Evolutionary conservation across 1,284 basidiomycete species (phyloP), one percentile per base, ranked within the genome.

Genomic region (Ustilago loliicola): DNA sequence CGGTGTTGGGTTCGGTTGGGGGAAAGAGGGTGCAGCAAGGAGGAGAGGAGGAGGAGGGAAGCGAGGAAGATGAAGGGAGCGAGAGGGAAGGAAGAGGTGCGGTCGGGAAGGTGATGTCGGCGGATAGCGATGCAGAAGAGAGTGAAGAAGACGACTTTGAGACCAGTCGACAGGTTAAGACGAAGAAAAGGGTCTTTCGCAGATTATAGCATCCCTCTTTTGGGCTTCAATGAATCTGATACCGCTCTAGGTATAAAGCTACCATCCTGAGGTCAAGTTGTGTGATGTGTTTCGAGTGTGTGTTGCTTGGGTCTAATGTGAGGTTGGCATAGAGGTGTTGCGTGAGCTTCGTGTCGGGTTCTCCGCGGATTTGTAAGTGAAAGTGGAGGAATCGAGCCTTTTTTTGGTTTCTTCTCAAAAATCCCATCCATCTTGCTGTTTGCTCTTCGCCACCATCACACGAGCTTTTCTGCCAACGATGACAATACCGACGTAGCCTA

Each of bases 71-170:
- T 36, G 25, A 54, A 32, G 29, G 5, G 52, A 25, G 21, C 13
- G 30, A 52, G 50, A 27, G 2, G 48, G 3, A 52, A 13, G 27
- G 17, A 17, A 54, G 27, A 36, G n/a, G 29, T 11, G 45, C n/a
- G 25, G 11, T 3, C 23, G 59, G 38, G 8, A 17, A 34, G 29
- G 29, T 54, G 36, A 34, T 60, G 48, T 25, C 59, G 17, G 48
- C 47, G 23, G 51, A 61, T 9, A 67, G 66, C 51, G 71, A 73
- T 53, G 40, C 50, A 6, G 61, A 66, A 23, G 63, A 60, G 2
- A 64, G 55, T 34, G 66, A 72, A 10, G 66, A 72, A 45, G 69
- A 77, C 32, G 74, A 77, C 58, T 77, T 77, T 60, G 74, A 77
- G 50, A 50, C 52, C 7, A 72, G 69, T 53, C 61, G 73, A 5